phyloP scores from a whole-genome alignment of 768 basidiomycete genomes.

The Tylopilus plumbeoviolaceoides region DNA sequence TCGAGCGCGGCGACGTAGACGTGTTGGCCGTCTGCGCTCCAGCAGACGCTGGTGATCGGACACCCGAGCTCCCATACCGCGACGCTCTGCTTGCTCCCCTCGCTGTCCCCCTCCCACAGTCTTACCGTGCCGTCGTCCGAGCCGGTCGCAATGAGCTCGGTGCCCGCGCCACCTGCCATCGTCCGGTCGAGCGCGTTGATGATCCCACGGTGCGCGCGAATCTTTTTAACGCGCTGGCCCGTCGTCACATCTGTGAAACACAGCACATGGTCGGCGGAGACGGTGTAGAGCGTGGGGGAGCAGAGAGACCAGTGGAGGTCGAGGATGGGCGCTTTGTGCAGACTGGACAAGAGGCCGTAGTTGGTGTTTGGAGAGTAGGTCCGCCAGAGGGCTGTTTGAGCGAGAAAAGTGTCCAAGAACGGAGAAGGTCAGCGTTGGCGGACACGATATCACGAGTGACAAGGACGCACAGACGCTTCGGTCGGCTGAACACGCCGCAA shows the following conservation, averaged over 20 bases:
- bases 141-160: conserved; percentile 82
- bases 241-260: conserved; percentile 75
- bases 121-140: conserved; percentile 91
- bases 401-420: no score
- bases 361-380: conserved; percentile 92
- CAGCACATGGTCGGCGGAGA: conserved; percentile 87
- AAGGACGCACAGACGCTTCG: conserved; percentile 75
- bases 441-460: background rate
- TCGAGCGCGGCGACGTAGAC: conserved; percentile 92
- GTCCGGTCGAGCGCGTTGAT: conserved; percentile 88
- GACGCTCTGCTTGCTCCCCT: conserved; percentile 66
- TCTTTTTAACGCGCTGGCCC: conserved; percentile 75
- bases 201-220: conserved; percentile 87
- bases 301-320: conserved; percentile 89
- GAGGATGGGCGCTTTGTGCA: conserved; percentile 87
- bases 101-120: conserved; percentile 94
- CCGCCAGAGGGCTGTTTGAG: conserved; percentile 70
- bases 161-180: conserved; percentile 76
- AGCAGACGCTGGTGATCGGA: conserved; percentile 89
- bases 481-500: conserved; percentile 91
- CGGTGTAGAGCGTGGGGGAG: conserved; percentile 71
- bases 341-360: conserved; percentile 78
- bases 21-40: conserved; percentile 86
- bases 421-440: background rate
- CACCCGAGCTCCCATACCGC: conserved; percentile 82